Conservation (phyloP, 2,329 filamentous ascomycete genomes). For the Thielaviopsis ethacetica region DNA sequence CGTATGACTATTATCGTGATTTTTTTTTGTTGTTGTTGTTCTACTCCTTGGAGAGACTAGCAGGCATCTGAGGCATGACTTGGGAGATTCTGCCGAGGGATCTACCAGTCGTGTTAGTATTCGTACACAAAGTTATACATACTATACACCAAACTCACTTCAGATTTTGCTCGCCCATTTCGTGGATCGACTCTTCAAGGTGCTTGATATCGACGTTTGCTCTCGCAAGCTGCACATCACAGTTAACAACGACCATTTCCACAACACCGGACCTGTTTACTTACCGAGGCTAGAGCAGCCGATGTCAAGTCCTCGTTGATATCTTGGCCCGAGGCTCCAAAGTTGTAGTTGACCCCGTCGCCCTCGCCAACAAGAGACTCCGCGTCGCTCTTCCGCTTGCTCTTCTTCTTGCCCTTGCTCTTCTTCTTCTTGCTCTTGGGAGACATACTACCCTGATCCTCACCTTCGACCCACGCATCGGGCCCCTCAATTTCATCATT, state of each 20-base stretch:
- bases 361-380: slow-evolving; percentile 15
- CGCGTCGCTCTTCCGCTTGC: slow-evolving; percentile 10
- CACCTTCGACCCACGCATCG: neutral
- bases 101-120: slow-evolving; percentile 13
- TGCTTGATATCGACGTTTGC: slow-evolving; percentile 28
- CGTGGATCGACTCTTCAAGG: slow-evolving; percentile 36
- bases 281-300: slow-evolving; percentile 50
- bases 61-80: slow-evolving; percentile 9
- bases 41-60: slow-evolving; percentile 4
- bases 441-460: neutral
- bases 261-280: slow-evolving; percentile 17
- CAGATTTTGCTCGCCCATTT: slow-evolving; percentile 39
- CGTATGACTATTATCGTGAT: neutral
- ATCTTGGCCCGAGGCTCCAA: slow-evolving; percentile 16
- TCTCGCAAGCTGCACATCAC: slow-evolving; percentile 14
- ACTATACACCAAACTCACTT: slow-evolving; percentile 19
- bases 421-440: slow-evolving; percentile 9
- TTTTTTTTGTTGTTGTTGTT: neutral
- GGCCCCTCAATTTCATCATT: neutral
- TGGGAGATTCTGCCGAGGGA: slow-evolving; percentile 9
- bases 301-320: slow-evolving; percentile 41
- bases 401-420: slow-evolving; percentile 10
- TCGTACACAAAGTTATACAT: slow-evolving; percentile 15
- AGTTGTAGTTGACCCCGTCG: slow-evolving; percentile 1
- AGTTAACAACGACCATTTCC: neutral